Evolutionary conservation across 164 flowering plant genomes (phyloP).

Genomic region (grape (Vitis vinifera)): DNA sequence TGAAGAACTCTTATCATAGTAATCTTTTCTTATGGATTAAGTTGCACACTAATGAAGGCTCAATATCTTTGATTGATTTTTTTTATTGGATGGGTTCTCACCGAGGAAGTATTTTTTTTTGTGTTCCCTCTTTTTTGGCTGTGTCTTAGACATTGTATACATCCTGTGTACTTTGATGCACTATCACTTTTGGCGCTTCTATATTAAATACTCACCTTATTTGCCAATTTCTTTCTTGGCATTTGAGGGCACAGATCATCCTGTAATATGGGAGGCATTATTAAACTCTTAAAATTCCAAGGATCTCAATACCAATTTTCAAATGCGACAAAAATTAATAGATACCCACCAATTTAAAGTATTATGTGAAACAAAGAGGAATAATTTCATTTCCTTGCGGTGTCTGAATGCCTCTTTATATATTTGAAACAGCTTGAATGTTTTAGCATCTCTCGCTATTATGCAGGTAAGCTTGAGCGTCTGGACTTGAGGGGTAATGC

Average conservation of each 20-base stretch:
- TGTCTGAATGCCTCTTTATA: background rate
- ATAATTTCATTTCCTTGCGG: constrained; percentile 2
- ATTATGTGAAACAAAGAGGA: background rate
- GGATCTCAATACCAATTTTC: background rate
- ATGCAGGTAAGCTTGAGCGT: constrained; percentile 46
- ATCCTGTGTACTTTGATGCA: too few species aligned
- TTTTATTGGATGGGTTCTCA: too few species aligned
- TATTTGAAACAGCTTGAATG: background rate
- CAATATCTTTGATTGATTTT: too few species aligned
- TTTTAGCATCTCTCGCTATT: background rate
- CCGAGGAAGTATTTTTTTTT: too few species aligned
- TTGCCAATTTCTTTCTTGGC: background rate
- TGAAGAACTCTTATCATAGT: too few species aligned
- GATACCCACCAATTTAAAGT: background rate
- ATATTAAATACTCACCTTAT: too few species aligned
- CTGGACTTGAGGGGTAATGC: constrained; percentile 61
- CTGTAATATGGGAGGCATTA: background rate
- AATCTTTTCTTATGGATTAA: too few species aligned
- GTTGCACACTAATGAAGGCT: too few species aligned
- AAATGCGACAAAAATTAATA: background rate
- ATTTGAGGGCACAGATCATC: background rate
- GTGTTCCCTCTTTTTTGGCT: too few species aligned
- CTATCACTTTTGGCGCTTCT: too few species aligned
- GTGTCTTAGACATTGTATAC: too few species aligned
- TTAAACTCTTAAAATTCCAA: background rate